Conservation (phyloP, 495 filamentous ascomycete species). For the Letharia lupina region DNA sequence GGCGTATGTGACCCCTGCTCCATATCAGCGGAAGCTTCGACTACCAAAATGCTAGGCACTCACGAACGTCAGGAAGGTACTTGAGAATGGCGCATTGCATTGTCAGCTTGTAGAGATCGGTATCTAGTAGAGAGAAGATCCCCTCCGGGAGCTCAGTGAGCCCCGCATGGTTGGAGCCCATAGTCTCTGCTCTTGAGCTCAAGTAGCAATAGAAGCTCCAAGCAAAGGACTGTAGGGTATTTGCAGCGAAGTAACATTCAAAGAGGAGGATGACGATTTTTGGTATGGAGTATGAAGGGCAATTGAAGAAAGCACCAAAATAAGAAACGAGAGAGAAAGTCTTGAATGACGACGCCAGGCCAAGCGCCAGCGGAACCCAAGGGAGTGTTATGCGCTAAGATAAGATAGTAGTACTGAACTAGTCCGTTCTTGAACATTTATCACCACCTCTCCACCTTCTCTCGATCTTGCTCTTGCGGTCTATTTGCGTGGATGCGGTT, state of each 20-base stretch:
- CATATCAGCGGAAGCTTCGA: constrained; percentile 23
- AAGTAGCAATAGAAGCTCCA: too few relatives aligned
- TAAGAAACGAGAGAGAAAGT: too few relatives aligned
- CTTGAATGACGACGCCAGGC: too few relatives aligned
- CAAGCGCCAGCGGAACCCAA: background rate
- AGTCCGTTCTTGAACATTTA: background rate
- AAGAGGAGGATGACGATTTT: background rate
- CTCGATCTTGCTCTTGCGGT: background rate
- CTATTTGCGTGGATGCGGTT: too few relatives aligned
- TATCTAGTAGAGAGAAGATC: constrained; percentile 87
- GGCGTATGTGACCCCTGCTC: constrained; percentile 66
- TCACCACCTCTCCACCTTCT: background rate
- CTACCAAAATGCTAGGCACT: constrained; percentile 24
- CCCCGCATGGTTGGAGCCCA: constrained; percentile 8
- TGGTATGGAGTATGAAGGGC: background rate
- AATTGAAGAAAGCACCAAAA: too few relatives aligned
- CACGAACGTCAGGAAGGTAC: constrained; percentile 74
- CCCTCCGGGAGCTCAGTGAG: constrained; percentile 45
- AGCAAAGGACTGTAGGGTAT: too few relatives aligned
- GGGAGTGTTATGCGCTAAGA: constrained; percentile 7
- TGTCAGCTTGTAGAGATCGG: constrained; percentile 95
- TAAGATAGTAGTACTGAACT: background rate
- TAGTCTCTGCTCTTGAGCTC: background rate
- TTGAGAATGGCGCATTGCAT: constrained; percentile 97
- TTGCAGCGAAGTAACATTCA: background rate